Evolutionary conservation across 108 stramenopile species (phyloP), one percentile per base, ranked within the genome.

Genomic region (Nitzschia palea): DNA sequence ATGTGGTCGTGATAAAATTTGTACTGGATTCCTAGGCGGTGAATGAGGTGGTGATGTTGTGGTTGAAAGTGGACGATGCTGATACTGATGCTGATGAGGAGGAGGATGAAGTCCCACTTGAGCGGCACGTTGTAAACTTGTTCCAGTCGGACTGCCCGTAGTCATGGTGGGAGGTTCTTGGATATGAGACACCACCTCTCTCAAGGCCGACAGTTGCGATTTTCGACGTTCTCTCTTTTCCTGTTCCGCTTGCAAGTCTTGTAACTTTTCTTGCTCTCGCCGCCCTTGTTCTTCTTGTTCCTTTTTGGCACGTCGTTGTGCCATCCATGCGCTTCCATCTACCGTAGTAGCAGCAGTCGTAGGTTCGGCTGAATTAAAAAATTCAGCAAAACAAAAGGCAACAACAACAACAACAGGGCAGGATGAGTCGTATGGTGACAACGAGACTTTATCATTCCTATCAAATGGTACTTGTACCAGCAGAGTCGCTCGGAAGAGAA

Each of bases 281-380:
- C 59, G 37, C n/a, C 67, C 55, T 26, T 71, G 43, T 12, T 29
- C 62, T 47, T 75, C 74, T 44, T 75, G 65, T 30, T 67, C 74
- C 66, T 51, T 65, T 32, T 71, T 71, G n/a, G 77, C 77, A 37
- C 63, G 65, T 50, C 77, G 56, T 43, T 78, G 51, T 18, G 77
- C 77, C 77, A 78, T 78, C 77, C 77, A 78, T 12, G 70, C 57
- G 36, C 44, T 57, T 42, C 77, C 77, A 55, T 78, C 77, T 6
- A 77, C 35, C 6, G 65, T 32, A 37, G 35, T 32, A 55, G 6
- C n/a, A 10, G 58, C 33, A n/a, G 6, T 22, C 18, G 12, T 59
- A 3, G 55, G 12, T n/a, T 56, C 33, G 30, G n/a, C 30, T 34
- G 27, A 29, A 48, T n/a, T n/a, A n/a, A n/a, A n/a, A n/a, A n/a